These are phyloP conservation scores for Fagopyrum esculentum DNA, from an alignment of 148 eudicot species.

Conservation along the genomic window DNA sequence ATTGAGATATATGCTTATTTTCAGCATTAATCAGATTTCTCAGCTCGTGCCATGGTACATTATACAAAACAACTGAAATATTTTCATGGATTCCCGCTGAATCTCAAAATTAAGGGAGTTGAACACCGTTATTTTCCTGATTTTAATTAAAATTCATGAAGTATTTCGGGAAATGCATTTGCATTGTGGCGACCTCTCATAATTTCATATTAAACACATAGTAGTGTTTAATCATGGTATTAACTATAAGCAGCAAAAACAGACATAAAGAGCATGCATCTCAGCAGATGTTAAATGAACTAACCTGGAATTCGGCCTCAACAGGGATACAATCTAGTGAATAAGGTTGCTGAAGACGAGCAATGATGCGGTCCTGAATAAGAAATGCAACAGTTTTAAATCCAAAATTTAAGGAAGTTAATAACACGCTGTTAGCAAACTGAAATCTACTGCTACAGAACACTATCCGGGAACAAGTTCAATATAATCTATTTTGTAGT, in stretches of 20 bases:
- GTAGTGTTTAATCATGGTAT: not conserved
- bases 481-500: not conserved
- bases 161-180: not conserved
- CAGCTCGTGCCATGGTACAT: not conserved
- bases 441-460: not conserved
- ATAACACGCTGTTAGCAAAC: not conserved
- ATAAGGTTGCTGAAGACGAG: constrained; percentile 99
- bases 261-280: constrained; percentile 2
- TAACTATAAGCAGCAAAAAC: not conserved
- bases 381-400: not conserved
- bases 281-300: constrained; percentile 11
- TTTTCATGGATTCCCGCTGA: not conserved
- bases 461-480: not conserved
- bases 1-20: not conserved
- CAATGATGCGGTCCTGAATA: constrained; percentile 84
- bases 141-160: not conserved
- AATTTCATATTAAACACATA: not conserved
- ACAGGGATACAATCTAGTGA: constrained; percentile 97
- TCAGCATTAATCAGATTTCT: not conserved
- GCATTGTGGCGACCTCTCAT: not conserved
- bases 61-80: not conserved
- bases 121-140: too few species aligned
- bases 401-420: not conserved
- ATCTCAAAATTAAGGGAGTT: too few species aligned
- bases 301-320: constrained; percentile 97